Evolutionary conservation across 176 grass and related monocot genomes (phyloP), one percentile per base, ranked within the genome.

Genomic region (Musa acuminata): DNA sequence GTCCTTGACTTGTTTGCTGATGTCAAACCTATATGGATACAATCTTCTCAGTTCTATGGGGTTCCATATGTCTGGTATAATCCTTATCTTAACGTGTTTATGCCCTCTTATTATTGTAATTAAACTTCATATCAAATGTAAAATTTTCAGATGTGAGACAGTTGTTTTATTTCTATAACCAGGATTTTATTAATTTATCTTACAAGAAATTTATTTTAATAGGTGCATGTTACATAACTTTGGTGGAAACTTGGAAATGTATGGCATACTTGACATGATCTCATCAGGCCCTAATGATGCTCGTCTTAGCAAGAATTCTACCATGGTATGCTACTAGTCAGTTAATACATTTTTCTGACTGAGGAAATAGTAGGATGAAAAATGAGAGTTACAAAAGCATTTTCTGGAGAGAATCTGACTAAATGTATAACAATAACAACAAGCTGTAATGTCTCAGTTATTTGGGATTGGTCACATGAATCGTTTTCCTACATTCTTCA

Each of bases 1-100:
- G 93, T 97, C n/a, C 87, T 97, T n/a, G 93, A 97, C 71, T 87
- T 97, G 84, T 97, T 97, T 93, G 93, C 93, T 80, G 93, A 97
- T 64, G 93, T 97, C 72, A 90, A 90, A 80, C 93, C 93, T 22
- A 88, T 97, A 84, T 97, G 93, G 90, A 74, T 85, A 77, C 83
- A 78, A 77, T 97, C 93, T 74, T 90, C 89, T 75, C 90, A 97
- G 17, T 97, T 97, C 63, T 97, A 97, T 58, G 90, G 85, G 1
- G 90, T 97, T 72, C 93, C 93, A 59, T 97, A 92, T 65, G 85
- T 97, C 48, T 97, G 93, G 93, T 92, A 83, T 67, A 43, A 29
- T 71, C 8, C 11, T 69, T 55, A 43, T 43, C 4, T 24, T 63
- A 11, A 68, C 4, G 6, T 53, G 60, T 53, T 9, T 29, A 43